Base-by-base conservation (phyloP, 1,284 basidiomycete genomes). In the Fomitopsis palustris region DNA sequence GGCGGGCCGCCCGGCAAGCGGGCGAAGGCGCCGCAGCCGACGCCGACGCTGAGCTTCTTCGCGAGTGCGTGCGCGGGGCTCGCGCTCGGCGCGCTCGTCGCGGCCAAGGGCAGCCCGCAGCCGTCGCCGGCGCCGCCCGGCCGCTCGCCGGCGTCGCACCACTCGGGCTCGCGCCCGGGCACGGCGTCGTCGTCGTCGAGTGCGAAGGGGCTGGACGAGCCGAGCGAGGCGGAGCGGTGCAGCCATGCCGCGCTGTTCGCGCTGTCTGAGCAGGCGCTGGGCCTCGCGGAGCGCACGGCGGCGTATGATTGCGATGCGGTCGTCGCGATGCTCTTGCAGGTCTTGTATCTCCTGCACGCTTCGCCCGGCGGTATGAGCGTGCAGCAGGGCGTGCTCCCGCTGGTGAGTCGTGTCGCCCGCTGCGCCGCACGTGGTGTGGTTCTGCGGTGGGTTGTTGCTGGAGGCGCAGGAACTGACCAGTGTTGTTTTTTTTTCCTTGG, bases 1-100 rank as follows among this genome's bases (percentile, higher is more conserved):
- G 47, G 43, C 17, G 42, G 68, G n/a, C 35, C 63, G 16, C 19
- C 59, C 8, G 58, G 60, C 17, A 56, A 56, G 58, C 21, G 55
- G 12, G 51, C 62, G 45, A 65, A 63, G 58, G 43, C 51, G 53
- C 57, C 38, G 42, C 61, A 67, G 29, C 67, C 74, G 25, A 74
- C 71, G 41, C 78, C 82, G 12, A 78, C 81, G 0, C 69, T 88
- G 47, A 78, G 81, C 55, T 85, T 88, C 70, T 87, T 87, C 62
- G 81, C 84, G 0, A 75, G 79, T 1, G 78, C 81, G 23, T 77
- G 79, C 51, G 81, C 79, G 0, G 78, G 79, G 1, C 77, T 86
- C 45, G 86, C 86, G 4, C 67, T 88, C 54, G 86, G 86, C 43
- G 78, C 80, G 21, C 73, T 80, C 10, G 65, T 71, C 31, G 49